Evolutionary conservation across 768 basidiomycete genomes (phyloP).

Genomic region (Rhizopogon vulgaris): DNA sequence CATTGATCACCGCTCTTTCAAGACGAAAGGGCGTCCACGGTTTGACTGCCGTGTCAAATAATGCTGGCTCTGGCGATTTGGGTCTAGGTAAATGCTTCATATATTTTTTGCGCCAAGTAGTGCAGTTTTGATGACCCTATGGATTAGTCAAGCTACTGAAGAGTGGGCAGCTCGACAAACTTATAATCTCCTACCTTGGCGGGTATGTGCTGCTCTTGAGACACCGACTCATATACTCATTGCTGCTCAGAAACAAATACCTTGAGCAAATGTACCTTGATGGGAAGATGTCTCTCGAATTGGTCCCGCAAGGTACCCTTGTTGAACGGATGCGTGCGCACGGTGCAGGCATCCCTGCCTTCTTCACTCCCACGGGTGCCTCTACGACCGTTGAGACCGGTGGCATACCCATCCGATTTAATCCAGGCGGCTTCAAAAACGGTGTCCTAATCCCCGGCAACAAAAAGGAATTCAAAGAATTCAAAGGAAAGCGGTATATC

Average conservation of each 20-base stretch:
- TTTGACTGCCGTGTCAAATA: constrained; percentile 80
- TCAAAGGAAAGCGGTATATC: constrained; percentile 66
- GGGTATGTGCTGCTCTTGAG: constrained; percentile 36
- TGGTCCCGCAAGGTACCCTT: constrained; percentile 83
- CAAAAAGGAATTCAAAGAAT: constrained; percentile 61
- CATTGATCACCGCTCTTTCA: constrained; percentile 66
- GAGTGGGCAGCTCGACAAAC: constrained; percentile 65
- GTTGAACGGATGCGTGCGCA: constrained; percentile 79
- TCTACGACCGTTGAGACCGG: constrained; percentile 71
- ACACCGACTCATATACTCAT: neutral
- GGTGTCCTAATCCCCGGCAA: constrained; percentile 64
- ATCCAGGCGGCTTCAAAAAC: constrained; percentile 54
- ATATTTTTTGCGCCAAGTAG: constrained; percentile 1
- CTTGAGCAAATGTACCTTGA: constrained; percentile 72
- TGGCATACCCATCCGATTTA: constrained; percentile 66
- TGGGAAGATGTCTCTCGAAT: constrained; percentile 73
- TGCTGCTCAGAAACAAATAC: constrained; percentile 56
- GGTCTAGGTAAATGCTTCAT: constrained; percentile 46
- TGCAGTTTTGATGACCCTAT: neutral
- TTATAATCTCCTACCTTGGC: constrained; percentile 82
- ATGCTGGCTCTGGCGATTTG: constrained; percentile 60
- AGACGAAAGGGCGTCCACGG: constrained; percentile 60
- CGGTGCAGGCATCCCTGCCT: constrained; percentile 79
- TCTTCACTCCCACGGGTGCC: constrained; percentile 82
- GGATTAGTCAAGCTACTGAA: constrained; percentile 59